Evolutionary conservation across 1,284 basidiomycete species (phyloP).

Genomic region (Cryptococcus sp.): DNA sequence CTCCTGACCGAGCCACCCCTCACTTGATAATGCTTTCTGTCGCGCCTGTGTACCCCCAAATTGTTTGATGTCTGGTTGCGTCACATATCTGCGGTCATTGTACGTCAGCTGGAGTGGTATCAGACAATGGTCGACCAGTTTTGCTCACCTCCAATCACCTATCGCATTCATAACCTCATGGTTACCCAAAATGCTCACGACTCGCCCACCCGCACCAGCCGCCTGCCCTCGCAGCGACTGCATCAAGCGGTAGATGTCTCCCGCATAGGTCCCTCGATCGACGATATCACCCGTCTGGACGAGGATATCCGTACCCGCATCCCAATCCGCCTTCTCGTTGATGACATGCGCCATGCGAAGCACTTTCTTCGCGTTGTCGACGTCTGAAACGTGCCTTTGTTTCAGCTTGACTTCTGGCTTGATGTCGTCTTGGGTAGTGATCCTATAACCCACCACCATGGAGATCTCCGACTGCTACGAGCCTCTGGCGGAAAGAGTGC

Average conservation of each 20-base stretch:
- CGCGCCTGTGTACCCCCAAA: conserved; percentile 70
- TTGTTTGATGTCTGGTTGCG: conserved; percentile 69
- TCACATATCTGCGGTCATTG: conserved; percentile 66
- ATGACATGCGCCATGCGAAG: conserved; percentile 72
- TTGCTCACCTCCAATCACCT: conserved; percentile 76
- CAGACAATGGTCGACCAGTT: background rate
- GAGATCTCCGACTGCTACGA: conserved; percentile 73
- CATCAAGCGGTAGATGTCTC: conserved; percentile 75
- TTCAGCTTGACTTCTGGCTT: background rate
- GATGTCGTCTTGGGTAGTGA: background rate
- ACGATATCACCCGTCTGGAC: conserved; percentile 94
- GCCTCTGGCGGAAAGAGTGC: conserved; percentile 33
- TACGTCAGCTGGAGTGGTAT: no score
- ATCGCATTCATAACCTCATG: conserved; percentile 71
- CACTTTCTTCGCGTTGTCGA: conserved; percentile 50
- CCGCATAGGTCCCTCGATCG: conserved; percentile 84
- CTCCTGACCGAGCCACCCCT: conserved; percentile 72
- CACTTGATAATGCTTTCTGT: conserved; percentile 62
- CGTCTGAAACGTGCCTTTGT: conserved; percentile 6
- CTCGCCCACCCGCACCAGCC: conserved; percentile 60
- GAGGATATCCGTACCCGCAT: conserved; percentile 70
- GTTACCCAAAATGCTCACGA: conserved; percentile 76
- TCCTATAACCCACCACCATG: conserved; percentile 58
- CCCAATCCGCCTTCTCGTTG: conserved; percentile 65
- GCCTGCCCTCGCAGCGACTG: conserved; percentile 76